Conservation (phyloP, 495 filamentous ascomycete species). For the Aspergillus bridgeri region DNA sequence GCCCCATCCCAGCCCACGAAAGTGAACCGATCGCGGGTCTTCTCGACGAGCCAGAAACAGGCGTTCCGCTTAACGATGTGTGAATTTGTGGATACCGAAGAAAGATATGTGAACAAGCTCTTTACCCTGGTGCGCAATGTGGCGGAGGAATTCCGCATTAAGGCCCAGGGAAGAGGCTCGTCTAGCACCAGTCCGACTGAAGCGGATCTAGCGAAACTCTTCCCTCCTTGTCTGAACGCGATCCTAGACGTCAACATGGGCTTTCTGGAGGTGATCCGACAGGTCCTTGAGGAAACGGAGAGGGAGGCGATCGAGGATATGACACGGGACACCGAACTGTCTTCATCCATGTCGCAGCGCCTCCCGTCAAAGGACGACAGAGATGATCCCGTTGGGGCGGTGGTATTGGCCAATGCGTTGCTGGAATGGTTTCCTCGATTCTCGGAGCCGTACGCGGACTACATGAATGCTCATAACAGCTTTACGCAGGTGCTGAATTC, state of each 20-base stretch:
- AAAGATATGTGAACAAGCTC: slow-evolving; percentile 84
- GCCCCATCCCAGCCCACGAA: slow-evolving; percentile 83
- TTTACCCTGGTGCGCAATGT: slow-evolving; percentile 76
- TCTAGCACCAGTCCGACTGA: slow-evolving; percentile 70
- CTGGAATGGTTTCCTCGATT: slow-evolving; percentile 90
- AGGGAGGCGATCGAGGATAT: slow-evolving; percentile 70
- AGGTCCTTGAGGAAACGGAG: slow-evolving; percentile 78
- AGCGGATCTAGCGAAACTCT: slow-evolving; percentile 68
- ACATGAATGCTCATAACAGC: slow-evolving; percentile 78
- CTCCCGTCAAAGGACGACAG: slow-evolving; percentile 40
- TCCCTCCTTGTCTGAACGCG: slow-evolving; percentile 71
- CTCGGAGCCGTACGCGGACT: slow-evolving; percentile 81
- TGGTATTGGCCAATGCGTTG: slow-evolving; percentile 71
- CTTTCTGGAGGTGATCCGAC: slow-evolving; percentile 71
- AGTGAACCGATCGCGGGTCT: slow-evolving; percentile 65
- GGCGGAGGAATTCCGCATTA: slow-evolving; percentile 66
- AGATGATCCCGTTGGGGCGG: slow-evolving; percentile 73
- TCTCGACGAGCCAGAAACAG: slow-evolving; percentile 77
- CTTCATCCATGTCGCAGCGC: slow-evolving; percentile 33
- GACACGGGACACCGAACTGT: slow-evolving; percentile 49
- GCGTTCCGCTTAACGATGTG: slow-evolving; percentile 83
- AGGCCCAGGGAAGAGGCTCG: slow-evolving; percentile 52
- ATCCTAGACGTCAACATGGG: slow-evolving; percentile 76
- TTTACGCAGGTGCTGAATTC: slow-evolving; percentile 76
- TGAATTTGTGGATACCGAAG: slow-evolving; percentile 90